A percentile compares a stretch with the other conserved stretches of the same genome.
These are phyloP conservation scores for Scytalidium lignicola DNA, from an alignment of 2,329 filamentous ascomycete species.

Conservation along the genomic window DNA sequence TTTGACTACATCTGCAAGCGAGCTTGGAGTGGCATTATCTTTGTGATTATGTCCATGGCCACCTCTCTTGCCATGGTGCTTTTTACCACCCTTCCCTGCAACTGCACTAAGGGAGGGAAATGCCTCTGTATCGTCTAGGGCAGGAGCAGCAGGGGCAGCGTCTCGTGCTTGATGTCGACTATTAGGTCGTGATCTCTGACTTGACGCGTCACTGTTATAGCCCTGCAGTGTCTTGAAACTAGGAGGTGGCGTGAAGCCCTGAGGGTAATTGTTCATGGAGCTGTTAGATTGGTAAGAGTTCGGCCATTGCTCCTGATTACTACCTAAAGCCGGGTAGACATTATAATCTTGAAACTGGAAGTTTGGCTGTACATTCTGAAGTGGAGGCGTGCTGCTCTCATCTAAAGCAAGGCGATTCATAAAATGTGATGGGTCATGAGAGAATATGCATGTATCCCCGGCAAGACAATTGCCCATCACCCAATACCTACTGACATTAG, in stretches of 20 bases:
- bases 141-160: slow-evolving; percentile 61
- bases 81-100: slow-evolving; percentile 72
- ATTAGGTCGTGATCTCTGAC: slow-evolving; percentile 73
- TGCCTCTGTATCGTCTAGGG: slow-evolving; percentile 90
- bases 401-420: slow-evolving; percentile 76
- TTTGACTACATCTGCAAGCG: slow-evolving; percentile 88
- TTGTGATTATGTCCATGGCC: slow-evolving; percentile 70
- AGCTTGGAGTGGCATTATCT: slow-evolving; percentile 65
- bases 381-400: slow-evolving; percentile 60
- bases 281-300: slow-evolving; percentile 36
- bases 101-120: slow-evolving; percentile 85
- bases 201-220: slow-evolving; percentile 53
- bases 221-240: slow-evolving; percentile 61
- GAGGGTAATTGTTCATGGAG: slow-evolving; percentile 46
- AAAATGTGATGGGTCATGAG: slow-evolving; percentile 85
- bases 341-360: slow-evolving; percentile 81
- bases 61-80: slow-evolving; percentile 87
- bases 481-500: slow-evolving; percentile 66
- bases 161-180: slow-evolving; percentile 71
- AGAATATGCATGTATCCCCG: slow-evolving; percentile 92
- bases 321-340: slow-evolving; percentile 73
- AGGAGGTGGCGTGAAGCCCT: slow-evolving; percentile 60
- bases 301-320: slow-evolving; percentile 54
- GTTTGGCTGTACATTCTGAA: slow-evolving; percentile 55
- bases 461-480: slow-evolving; percentile 92